phyloP scores from a whole-genome alignment of 129 eudicot genomes.

The Cynara cardunculus region DNA sequence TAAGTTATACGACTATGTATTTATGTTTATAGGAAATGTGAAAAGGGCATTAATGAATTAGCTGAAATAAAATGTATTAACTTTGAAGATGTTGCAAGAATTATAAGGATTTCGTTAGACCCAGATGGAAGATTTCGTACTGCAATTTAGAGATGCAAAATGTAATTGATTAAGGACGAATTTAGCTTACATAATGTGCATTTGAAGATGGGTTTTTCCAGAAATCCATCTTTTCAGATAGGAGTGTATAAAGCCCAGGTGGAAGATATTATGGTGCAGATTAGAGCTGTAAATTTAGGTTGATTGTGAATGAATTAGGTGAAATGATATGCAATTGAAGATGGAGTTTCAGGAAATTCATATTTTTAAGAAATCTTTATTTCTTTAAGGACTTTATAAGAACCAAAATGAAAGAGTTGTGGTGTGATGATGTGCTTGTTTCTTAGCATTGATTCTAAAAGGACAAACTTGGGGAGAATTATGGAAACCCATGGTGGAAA shows the following conservation, averaged over 20 bases:
- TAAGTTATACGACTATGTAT: conserved; percentile 11
- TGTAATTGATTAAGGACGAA: no score
- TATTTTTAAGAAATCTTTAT: no score
- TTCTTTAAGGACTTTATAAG: no score
- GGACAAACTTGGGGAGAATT: conserved; percentile 65
- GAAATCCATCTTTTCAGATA: no score
- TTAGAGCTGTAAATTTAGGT: neutral
- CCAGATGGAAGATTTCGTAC: no score
- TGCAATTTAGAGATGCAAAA: neutral
- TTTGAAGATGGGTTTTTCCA: neutral
- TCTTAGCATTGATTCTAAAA: conserved; percentile 44
- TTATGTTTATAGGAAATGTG: neutral
- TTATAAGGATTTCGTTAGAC: neutral
- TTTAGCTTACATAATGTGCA: no score
- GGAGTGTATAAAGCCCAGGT: no score
- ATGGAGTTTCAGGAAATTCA: neutral
- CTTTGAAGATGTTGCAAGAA: neutral
- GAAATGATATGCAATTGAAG: neutral
- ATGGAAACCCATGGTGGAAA: conserved; percentile 81
- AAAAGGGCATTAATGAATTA: neutral
- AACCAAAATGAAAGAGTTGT: neutral
- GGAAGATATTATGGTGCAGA: no score
- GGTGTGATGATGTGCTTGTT: neutral
- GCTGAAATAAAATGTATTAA: neutral
- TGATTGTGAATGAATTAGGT: neutral